Conservation (phyloP, 2,329 filamentous ascomycete species). For the Alternaria gansuensis region DNA sequence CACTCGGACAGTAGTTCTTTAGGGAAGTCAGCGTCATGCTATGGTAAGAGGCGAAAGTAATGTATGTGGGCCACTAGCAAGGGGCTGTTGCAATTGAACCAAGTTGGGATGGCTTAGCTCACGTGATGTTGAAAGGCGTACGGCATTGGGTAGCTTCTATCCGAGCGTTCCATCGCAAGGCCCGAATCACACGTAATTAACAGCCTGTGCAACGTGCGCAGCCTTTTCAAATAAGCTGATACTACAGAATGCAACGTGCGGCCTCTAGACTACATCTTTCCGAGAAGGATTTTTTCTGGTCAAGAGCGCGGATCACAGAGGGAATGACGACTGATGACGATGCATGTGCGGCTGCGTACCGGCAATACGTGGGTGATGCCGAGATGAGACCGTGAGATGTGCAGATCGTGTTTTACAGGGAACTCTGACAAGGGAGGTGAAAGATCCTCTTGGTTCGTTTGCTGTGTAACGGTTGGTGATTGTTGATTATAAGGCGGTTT, state of each 20-base stretch:
- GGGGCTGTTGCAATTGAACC: too few relatives aligned
- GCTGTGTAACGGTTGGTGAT: not conserved
- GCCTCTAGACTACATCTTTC: not conserved
- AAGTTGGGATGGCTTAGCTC: too few relatives aligned
- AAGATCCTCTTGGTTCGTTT: not conserved
- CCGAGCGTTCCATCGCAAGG: not conserved
- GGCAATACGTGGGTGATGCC: constrained; percentile 2
- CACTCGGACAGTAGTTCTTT: too few relatives aligned
- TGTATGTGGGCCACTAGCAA: too few relatives aligned
- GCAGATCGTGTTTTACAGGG: constrained; percentile 1
- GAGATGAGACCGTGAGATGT: constrained; percentile 9
- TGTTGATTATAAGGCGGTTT: not conserved
- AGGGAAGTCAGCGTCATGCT: too few relatives aligned
- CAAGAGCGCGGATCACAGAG: not conserved
- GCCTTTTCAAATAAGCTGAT: not conserved
- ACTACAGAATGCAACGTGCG: not conserved
- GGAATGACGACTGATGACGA: not conserved
- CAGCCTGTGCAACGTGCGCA: not conserved
- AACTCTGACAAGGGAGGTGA: not conserved
- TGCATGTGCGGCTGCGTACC: not conserved
- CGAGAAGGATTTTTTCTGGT: not conserved
- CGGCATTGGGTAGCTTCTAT: too few relatives aligned
- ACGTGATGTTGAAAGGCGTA: too few relatives aligned
- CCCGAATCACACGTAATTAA: not conserved
- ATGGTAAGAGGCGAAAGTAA: too few relatives aligned